Evolutionary conservation across 2,329 filamentous ascomycete species (phyloP), one percentile per base, ranked within the genome.

Genomic region (Furcasterigmium furcatum): DNA sequence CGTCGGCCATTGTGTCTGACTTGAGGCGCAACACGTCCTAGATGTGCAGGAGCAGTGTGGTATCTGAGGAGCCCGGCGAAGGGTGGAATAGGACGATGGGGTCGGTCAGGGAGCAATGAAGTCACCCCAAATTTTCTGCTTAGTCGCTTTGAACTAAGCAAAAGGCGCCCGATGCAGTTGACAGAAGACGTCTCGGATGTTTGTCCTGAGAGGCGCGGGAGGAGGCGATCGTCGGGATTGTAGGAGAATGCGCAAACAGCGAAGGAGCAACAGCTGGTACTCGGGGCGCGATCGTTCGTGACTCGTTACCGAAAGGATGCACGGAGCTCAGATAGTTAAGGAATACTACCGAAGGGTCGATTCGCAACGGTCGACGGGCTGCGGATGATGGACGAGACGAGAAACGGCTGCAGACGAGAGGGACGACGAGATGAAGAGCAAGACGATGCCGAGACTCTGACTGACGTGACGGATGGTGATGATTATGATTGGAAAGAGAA

Each of bases 1-100:
- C 77, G 63, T 96, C 89, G 71, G 89, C 84, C 91, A 96, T 95
- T 64, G 69, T 71, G 12, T 41, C 34, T 27, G 34, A 43, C 20
- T 43, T 44, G 22, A 43, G 39, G 34, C 14, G 22, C 7, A 20
- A 36, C 7, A 36, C 7, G 34, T 16, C 6, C n/a, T 16, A 36
- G 7, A 16, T 36, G 34, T 36, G 14, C n/a, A 36, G 19, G 12
- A 39, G 21, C 34, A 40, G 46, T 41, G 27, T 43, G 35, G 35
- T 25, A 18, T 42, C 16, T 16, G 22, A 32, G 38, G 39, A 45
- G 10, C 10, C 29, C 10, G 29, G 29, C 46, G 47, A 45, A 52
- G 46, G 52, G 24, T 7, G 24, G 7, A 27, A 27, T 7, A 27
- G 24, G 12, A 12, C 24, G 7, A 7, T 27, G 24, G 24, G 24